Evolutionary conservation across 768 basidiomycete genomes (phyloP).

Genomic region (Favolaschia claudopus): DNA sequence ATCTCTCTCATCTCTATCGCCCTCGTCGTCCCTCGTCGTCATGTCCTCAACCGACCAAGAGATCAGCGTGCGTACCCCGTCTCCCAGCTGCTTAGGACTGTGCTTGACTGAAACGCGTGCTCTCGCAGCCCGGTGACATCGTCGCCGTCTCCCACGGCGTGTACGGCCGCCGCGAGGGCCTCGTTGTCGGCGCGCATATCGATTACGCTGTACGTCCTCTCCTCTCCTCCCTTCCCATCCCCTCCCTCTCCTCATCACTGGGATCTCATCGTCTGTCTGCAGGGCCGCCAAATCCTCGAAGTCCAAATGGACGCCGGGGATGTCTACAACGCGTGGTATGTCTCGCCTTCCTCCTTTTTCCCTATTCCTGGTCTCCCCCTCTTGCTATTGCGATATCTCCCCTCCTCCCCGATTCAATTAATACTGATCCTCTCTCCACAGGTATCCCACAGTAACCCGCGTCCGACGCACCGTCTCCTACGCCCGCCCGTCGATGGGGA

Average conservation of each 20-base stretch:
- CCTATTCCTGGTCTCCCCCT: no score
- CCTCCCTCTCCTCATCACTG: conserved; percentile 4
- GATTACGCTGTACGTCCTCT: conserved; percentile 72
- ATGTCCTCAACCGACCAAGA: conserved; percentile 5
- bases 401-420: no score
- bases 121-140: conserved; percentile 76
- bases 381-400: no score
- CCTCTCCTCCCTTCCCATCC: background rate
- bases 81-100: background rate
- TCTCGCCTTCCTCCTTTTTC: conserved; percentile 7
- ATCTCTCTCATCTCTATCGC: no score
- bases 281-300: conserved; percentile 87
- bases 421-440: no score
- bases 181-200: conserved; percentile 78
- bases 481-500: no score
- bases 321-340: conserved; percentile 73
- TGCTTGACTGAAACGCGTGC: background rate
- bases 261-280: no score
- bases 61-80: background rate
- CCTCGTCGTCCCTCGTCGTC: background rate
- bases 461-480: no score
- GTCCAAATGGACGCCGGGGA: conserved; percentile 79
- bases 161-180: conserved; percentile 75
- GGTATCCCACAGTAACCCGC: no score
- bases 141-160: conserved; percentile 75